Evolutionary conservation across 345 rosid species (phyloP).

Genomic region (Firmiana major): DNA sequence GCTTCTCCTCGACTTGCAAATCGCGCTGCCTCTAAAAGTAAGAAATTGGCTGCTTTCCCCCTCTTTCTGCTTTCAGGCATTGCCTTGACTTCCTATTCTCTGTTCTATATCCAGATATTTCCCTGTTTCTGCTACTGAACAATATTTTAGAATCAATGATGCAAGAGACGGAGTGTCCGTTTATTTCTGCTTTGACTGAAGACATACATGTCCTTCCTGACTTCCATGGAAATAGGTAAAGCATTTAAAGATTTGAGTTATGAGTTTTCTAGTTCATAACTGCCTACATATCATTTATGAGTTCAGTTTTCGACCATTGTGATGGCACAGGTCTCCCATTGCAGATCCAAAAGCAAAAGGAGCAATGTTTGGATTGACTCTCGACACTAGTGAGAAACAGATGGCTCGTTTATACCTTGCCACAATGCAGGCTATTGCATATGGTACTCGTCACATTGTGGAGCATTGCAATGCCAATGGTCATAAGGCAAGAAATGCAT

Average conservation of each 20-base stretch:
- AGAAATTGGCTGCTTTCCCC: conserved; percentile 11
- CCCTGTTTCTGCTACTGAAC: conserved; percentile 73
- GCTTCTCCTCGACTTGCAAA: conserved; percentile 90
- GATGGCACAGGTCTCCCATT: conserved; percentile 74
- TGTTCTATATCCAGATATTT: conserved; percentile 51
- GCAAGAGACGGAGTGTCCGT: conserved; percentile 57
- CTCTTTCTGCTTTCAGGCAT: background rate
- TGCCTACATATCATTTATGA: background rate
- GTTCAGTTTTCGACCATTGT: conserved; percentile 8
- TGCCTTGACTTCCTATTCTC: background rate
- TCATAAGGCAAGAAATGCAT: conserved; percentile 55
- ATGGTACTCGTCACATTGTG: conserved; percentile 88
- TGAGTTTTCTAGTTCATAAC: conserved; percentile 1
- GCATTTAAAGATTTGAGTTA: background rate
- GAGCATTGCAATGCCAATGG: conserved; percentile 93
- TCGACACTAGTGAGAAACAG: conserved; percentile 76
- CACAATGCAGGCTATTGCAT: conserved; percentile 77
- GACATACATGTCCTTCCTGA: conserved; percentile 78
- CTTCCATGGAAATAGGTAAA: conserved; percentile 92
- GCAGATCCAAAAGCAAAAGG: conserved; percentile 91
- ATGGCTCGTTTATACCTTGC: conserved; percentile 86
- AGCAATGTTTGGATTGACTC: conserved; percentile 74
- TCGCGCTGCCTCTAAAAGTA: conserved; percentile 88
- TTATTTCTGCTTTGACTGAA: conserved; percentile 80
- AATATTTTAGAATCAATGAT: conserved; percentile 50